phyloP scores from a whole-genome alignment of 495 filamentous ascomycete genomes.

The Hyphodiscus hymeniophilus region DNA sequence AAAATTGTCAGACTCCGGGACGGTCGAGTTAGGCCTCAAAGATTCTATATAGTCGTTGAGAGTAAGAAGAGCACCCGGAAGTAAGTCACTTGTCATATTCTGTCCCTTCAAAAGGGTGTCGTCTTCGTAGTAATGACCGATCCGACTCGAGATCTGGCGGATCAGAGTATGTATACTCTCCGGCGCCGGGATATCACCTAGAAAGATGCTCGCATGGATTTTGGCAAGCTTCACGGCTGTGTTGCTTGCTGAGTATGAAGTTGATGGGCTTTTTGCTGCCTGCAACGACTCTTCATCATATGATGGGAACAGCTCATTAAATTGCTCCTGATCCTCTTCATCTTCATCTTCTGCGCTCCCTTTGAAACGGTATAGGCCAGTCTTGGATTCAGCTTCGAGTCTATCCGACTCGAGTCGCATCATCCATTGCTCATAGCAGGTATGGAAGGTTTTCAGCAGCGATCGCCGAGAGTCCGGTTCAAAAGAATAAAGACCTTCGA shows the following conservation, averaged over 20 bases:
- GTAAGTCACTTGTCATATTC: conserved; percentile 38
- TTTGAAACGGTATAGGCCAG: conserved; percentile 71
- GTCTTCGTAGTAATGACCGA: conserved; percentile 11
- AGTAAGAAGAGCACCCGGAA: conserved; percentile 57
- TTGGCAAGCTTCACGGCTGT: conserved; percentile 36
- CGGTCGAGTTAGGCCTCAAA: conserved; percentile 32
- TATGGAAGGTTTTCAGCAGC: conserved; percentile 49
- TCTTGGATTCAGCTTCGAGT: conserved; percentile 58
- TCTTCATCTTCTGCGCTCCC: conserved; percentile 67
- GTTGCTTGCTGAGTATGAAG: conserved; percentile 29
- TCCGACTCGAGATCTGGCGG: conserved; percentile 26
- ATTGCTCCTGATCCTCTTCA: conserved; percentile 67
- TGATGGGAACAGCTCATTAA: conserved; percentile 72
- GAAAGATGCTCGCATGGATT: conserved; percentile 41
- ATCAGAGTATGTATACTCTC: conserved; percentile 31
- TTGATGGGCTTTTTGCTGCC: conserved; percentile 6
- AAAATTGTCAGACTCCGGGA: conserved; percentile 63
- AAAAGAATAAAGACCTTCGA: conserved; percentile 34
- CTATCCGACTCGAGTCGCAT: conserved; percentile 63
- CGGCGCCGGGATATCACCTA: conserved; percentile 24
- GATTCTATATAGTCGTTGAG: conserved; percentile 50
- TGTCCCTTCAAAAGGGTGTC: neutral
- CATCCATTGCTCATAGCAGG: conserved; percentile 73
- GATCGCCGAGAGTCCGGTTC: conserved; percentile 24
- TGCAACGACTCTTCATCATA: conserved; percentile 43